Percentiles rank a stretch among this genome's conserved stretches.
Conservation (phyloP, 495 filamentous ascomycete genomes). For the Penicillium coffeae region DNA sequence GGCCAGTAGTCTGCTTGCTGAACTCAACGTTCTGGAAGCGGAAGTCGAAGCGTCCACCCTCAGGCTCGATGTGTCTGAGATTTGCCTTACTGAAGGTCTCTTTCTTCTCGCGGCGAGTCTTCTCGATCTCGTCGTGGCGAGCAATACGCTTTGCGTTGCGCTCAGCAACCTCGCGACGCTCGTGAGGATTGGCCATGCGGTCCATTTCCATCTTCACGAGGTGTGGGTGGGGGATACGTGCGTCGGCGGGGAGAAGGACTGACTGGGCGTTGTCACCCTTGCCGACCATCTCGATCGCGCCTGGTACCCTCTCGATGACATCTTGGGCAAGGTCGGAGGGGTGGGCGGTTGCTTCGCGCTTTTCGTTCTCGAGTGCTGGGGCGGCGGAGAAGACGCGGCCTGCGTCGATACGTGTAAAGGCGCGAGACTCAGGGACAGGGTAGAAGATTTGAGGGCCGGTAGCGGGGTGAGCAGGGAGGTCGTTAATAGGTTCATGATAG, state of each 20-base stretch:
- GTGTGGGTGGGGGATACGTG: conserved; percentile 85
- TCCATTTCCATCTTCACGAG: conserved; percentile 59
- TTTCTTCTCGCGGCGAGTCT: conserved; percentile 33
- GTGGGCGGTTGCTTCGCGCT: conserved; percentile 20
- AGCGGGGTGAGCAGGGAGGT: conserved; percentile 74
- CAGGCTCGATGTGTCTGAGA: conserved; percentile 39
- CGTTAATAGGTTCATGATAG: conserved; percentile 84
- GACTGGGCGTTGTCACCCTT: conserved; percentile 39
- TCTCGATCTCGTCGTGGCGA: conserved; percentile 34
- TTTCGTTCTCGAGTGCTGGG: conserved; percentile 30
- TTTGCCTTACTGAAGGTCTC: conserved; percentile 38
- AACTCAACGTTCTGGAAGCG: conserved; percentile 62
- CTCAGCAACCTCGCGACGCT: conserved; percentile 30
- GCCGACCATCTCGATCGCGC: conserved; percentile 38
- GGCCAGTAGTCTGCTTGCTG: conserved; percentile 55
- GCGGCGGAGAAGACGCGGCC: conserved; percentile 73
- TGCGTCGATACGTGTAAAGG: conserved; percentile 86
- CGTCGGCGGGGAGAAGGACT: conserved; percentile 75
- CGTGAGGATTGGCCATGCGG: conserved; percentile 22
- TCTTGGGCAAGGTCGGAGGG: conserved; percentile 26
- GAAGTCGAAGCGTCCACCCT: conserved; percentile 72
- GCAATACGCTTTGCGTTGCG: conserved; percentile 43
- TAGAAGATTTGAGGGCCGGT: conserved; percentile 85
- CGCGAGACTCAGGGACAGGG: conserved; percentile 82
- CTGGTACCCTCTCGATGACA: conserved; percentile 22